Conservation (phyloP, 768 basidiomycete species). For the Tulasnella sp. region DNA sequence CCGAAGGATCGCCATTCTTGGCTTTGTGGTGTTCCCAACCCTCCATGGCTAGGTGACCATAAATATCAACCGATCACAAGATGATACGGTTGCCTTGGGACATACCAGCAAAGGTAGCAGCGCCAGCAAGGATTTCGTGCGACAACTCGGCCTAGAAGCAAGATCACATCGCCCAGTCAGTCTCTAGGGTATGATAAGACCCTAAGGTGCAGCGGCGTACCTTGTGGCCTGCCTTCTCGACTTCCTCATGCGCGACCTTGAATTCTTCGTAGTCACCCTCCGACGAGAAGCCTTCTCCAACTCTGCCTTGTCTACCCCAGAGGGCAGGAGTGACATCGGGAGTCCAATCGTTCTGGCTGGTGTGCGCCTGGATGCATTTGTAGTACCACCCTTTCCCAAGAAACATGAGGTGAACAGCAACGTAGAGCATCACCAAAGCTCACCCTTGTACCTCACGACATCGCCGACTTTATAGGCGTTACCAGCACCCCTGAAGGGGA, state of each 20-base stretch:
- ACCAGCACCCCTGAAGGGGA: slow-evolving; percentile 1
- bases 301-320: slow-evolving; percentile 3
- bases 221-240: slow-evolving; percentile 4
- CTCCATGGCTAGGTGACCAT: too few species aligned
- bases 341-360: slow-evolving; percentile 1
- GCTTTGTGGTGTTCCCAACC: too few species aligned
- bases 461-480: slow-evolving; percentile 1
- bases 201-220: not conserved
- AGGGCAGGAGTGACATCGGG: not conserved
- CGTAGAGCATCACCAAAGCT: not conserved
- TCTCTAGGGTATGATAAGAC: not conserved
- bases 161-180: not conserved
- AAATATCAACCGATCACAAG: too few species aligned
- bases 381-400: not conserved
- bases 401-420: not conserved
- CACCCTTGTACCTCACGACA: slow-evolving; percentile 3
- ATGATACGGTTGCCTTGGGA: too few species aligned
- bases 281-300: not conserved
- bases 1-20: too few species aligned
- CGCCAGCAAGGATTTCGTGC: slow-evolving; percentile 16
- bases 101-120: slow-evolving; percentile 14
- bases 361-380: slow-evolving; percentile 9
- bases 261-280: not conserved
- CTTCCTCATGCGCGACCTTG: slow-evolving; percentile 1
- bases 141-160: slow-evolving; percentile 7